These are phyloP conservation scores for Kuraishia floccosa DNA, from an alignment of 805 yeast species.

Conservation along the genomic window DNA sequence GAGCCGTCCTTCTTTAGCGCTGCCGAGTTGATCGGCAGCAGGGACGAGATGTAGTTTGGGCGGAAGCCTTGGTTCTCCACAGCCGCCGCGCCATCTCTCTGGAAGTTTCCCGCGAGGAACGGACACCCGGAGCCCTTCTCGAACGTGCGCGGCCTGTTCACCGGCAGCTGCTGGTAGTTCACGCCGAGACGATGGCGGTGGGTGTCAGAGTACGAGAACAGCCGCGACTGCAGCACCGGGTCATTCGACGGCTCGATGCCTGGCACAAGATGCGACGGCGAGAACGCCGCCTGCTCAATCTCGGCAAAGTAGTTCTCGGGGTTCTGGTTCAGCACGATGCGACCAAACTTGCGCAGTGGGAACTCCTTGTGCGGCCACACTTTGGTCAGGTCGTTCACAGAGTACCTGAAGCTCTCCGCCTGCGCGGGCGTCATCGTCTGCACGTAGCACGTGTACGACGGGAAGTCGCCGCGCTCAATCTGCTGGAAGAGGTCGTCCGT, in stretches of 20 bases:
- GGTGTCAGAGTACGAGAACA: conserved; percentile 68
- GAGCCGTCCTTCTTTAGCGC: conserved; percentile 9
- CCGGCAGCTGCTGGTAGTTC: conserved; percentile 58
- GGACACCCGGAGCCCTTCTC: conserved; percentile 33
- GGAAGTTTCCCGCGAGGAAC: conserved; percentile 27
- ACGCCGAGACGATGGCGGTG: conserved; percentile 68
- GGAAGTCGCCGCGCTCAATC: conserved; percentile 35
- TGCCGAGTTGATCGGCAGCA: conserved; percentile 17
- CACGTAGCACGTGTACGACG: conserved; percentile 40
- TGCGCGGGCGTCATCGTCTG: conserved; percentile 51
- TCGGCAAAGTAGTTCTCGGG: conserved; percentile 39
- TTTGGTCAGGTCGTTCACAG: conserved; percentile 43
- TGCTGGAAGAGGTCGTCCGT: conserved; percentile 25
- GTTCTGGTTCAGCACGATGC: conserved; percentile 40
- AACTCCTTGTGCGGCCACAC: conserved; percentile 45
- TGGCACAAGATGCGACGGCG: conserved; percentile 66
- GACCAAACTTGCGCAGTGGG: conserved; percentile 46
- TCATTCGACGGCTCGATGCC: conserved; percentile 70
- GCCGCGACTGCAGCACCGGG: conserved; percentile 67
- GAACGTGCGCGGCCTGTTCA: conserved; percentile 32
- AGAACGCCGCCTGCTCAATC: conserved; percentile 51
- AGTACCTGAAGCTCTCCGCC: conserved; percentile 36
- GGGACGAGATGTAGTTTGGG: conserved; percentile 41
- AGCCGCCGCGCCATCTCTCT: conserved; percentile 54
- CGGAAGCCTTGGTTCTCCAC: conserved; percentile 33